Conservation (phyloP, 176 grass and related monocot genomes). For the Musa acuminata region DNA sequence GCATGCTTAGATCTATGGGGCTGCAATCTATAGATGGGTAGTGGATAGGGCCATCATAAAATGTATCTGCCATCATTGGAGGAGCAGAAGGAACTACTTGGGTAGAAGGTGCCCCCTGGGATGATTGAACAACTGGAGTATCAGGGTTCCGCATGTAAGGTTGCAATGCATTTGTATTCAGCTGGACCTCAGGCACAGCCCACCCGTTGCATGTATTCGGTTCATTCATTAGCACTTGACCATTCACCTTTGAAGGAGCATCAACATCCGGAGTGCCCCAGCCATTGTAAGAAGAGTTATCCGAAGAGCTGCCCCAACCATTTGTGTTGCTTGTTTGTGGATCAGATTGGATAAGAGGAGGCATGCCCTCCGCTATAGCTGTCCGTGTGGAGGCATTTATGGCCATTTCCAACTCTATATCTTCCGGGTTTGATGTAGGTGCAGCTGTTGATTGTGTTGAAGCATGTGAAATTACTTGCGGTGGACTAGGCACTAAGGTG, state of each 20-base stretch:
- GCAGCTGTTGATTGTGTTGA: constrained; percentile 25
- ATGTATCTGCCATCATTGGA: constrained; percentile 46
- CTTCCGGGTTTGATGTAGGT: constrained; percentile 44
- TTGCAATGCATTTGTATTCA: constrained; percentile 25
- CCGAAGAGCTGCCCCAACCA: constrained; percentile 36
- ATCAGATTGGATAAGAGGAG: constrained; percentile 43
- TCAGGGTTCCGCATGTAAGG: constrained; percentile 14
- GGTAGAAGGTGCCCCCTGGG: constrained; percentile 20
- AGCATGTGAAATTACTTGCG: background rate
- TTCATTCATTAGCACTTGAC: constrained; percentile 19
- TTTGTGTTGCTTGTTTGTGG: constrained; percentile 25
- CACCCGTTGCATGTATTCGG: constrained; percentile 52
- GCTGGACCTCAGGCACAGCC: constrained; percentile 43
- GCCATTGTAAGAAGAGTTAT: constrained; percentile 47
- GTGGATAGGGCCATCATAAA: constrained; percentile 50
- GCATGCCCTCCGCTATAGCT: constrained; percentile 71
- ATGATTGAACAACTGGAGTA: constrained; percentile 9
- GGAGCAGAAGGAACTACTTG: constrained; percentile 59
- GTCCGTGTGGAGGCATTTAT: constrained; percentile 91
- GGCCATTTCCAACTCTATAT: constrained; percentile 70
- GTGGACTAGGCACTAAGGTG: background rate
- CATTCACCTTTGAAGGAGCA: constrained; percentile 30
- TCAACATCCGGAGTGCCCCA: constrained; percentile 35
- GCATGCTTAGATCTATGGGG: constrained; percentile 37
- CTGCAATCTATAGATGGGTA: constrained; percentile 72